Evolutionary conservation across 805 yeast genomes (phyloP), one percentile per base, ranked within the genome.

Genomic region (Candida mattraensis): DNA sequence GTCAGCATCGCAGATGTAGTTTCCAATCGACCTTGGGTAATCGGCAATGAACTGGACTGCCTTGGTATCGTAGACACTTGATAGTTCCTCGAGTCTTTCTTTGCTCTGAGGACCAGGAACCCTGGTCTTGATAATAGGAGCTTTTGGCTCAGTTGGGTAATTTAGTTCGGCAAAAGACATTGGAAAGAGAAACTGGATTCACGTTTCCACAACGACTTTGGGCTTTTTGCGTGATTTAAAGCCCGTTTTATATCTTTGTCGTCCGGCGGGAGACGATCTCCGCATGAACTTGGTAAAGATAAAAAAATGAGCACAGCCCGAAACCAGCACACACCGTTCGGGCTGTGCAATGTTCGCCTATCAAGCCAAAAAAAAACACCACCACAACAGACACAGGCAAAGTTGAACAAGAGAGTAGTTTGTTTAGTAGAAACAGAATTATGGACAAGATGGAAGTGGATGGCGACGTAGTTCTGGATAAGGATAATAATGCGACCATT

Each of bases 401-500:
- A 9, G 9, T 5, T 8, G 5, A 5, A 24, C 18, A 24, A 26
- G 18, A 26, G 7, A 26, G 18, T 20, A 18, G 29, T 25, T 13
- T 12, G 18, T n/a, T 23, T 22, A 18, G 30, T 21, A 20, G 23
- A 28, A 24, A 16, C 31, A 28, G 32, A 37, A 27, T 18, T n/a
- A 41, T 38, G 46, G 29, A 35, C 33, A 30, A 23, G 11, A 40
- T 47, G 21, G 44, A 42, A 24, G 39, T 48, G 28, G 53, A 47
- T 23, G 44, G 44, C 15, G 55, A 47, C 29, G 44, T 47, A 13
- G 48, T 48, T 16, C 45, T 56, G n/a, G 61, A 69, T 4, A 63
- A 64, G 19, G 83, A 76, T 43, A 70, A 80, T 24, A 81, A 78
- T 55, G 95, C 94, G n/a, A 83, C 88, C 24, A 79, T 88, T 29